Percentiles rank a stretch among this genome's conserved stretches.
phyloP scores from a whole-genome alignment of 2,329 filamentous ascomycete species.

The Ophiocordyceps camponoti-leonardi region DNA sequence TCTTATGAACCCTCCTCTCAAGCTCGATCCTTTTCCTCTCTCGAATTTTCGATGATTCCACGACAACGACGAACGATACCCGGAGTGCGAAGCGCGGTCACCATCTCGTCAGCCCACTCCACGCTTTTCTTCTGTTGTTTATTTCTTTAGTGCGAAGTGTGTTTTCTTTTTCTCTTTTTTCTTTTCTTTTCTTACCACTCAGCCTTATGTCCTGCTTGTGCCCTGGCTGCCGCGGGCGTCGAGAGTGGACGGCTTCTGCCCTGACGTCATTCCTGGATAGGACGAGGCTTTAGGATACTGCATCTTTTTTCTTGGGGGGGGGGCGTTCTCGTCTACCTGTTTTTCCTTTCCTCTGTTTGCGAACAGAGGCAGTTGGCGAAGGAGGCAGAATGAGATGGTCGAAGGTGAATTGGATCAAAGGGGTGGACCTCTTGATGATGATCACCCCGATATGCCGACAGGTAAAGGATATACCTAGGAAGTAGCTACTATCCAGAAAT shows the following conservation, averaged over 20 bases:
- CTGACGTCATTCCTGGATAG: background rate
- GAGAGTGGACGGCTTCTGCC: background rate
- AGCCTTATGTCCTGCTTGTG: background rate
- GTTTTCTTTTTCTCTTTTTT: constrained; percentile 4
- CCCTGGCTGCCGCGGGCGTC: background rate
- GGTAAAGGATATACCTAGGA: no score
- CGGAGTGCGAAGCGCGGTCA: constrained; percentile 22
- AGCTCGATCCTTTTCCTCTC: constrained; percentile 6
- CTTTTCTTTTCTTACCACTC: background rate
- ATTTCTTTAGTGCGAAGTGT: constrained; percentile 3
- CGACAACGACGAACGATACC: constrained; percentile 21
- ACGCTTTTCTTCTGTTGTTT: constrained; percentile 10
- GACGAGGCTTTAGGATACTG: background rate
- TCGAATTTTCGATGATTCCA: constrained; percentile 14
- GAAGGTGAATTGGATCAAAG: background rate
- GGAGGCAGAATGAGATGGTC: background rate
- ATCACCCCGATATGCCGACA: no score
- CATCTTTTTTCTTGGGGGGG: background rate
- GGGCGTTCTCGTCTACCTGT: background rate
- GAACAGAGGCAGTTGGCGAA: background rate
- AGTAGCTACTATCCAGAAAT: no score
- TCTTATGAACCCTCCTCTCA: background rate
- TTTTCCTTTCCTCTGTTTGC: background rate
- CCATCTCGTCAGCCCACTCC: constrained; percentile 21
- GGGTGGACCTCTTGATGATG: no score